Evolutionary conservation across 1,284 basidiomycete species (phyloP), one percentile per base, ranked within the genome.

Genomic region (Crocinoboletus sp.): DNA sequence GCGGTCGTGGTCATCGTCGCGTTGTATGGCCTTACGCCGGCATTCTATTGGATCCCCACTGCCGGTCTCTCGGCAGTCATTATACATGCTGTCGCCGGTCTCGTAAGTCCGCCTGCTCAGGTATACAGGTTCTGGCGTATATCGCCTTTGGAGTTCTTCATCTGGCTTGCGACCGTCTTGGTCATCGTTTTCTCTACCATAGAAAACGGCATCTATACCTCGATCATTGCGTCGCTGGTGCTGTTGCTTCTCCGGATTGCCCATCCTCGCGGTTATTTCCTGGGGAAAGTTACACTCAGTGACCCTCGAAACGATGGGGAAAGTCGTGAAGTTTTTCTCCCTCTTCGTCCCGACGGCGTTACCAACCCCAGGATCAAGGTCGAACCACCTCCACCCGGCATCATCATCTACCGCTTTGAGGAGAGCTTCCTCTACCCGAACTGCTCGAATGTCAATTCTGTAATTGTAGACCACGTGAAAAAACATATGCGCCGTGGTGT

Each of bases 401-500:
- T 98, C 41, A 67, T 99, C 63, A 80, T 98, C 53, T 98, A 95
- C 71, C 85, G 94, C 41, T 86, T 94, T 63, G 93, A 96, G 60
- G 94, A 98, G 68, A 89, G 89, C 49, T 90, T 89, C 65, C 74
- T 96, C 30, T 99, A 94, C 69, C 94, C 95, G 38, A 99, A 98
- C 69, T 84, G 84, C 5, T 88, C 88, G 2, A 70, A 80, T 50
- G 71, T 89, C 61, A 94, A 94, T 64, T 78, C 82, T 39, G 72
- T 76, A 1, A 71, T 98, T 28, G 86, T 93, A 32, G 86, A 89
- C 52, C 75, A 91, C 54, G 90, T 92, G 56, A 94, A 89, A 68
- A 68, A 68, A 50, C 71, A 82, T 54, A 92, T 86, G 52, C 77
- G 82, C 15, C 79, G 93, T 28, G 91, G 91, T 16, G 76, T 74